phyloP scores from a whole-genome alignment of 2,329 filamentous ascomycete species.

The Pseudocercospora eumusae region DNA sequence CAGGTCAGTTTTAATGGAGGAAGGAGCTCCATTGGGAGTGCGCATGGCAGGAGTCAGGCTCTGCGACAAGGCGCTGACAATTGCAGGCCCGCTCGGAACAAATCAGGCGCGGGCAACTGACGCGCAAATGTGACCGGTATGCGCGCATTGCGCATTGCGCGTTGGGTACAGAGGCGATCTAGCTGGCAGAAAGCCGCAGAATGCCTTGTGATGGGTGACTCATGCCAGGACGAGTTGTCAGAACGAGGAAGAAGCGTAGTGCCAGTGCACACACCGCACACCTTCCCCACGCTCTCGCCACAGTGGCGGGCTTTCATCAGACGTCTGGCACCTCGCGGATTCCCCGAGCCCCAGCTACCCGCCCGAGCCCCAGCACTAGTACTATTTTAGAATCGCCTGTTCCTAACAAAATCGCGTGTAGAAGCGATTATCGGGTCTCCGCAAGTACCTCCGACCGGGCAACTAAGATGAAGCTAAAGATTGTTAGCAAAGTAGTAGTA shows the following conservation, averaged over 20 bases:
- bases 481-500: too few relatives aligned
- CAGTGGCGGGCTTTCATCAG: too few relatives aligned
- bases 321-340: too few relatives aligned
- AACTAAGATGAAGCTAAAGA: too few relatives aligned
- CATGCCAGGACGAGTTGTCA: neutral
- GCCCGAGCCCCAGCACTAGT: too few relatives aligned
- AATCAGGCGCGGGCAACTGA: slow-evolving; percentile 6
- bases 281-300: neutral
- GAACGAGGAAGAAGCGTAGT: neutral
- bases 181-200: slow-evolving; percentile 2
- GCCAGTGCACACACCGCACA: too few relatives aligned
- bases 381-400: too few relatives aligned
- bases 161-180: slow-evolving; percentile 7
- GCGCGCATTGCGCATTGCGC: slow-evolving; percentile 6
- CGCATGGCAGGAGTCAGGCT: slow-evolving; percentile 16
- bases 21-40: slow-evolving; percentile 12
- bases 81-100: slow-evolving; percentile 9
- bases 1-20: slow-evolving; percentile 9
- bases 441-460: too few relatives aligned
- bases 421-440: too few relatives aligned
- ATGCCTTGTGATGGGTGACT: slow-evolving; percentile 8
- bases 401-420: too few relatives aligned
- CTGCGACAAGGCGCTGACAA: slow-evolving; percentile 6
- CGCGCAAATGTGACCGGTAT: slow-evolving; percentile 7
- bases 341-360: too few relatives aligned